Conservation (phyloP, 345 rosid genomes). For the Populus simonii region DNA sequence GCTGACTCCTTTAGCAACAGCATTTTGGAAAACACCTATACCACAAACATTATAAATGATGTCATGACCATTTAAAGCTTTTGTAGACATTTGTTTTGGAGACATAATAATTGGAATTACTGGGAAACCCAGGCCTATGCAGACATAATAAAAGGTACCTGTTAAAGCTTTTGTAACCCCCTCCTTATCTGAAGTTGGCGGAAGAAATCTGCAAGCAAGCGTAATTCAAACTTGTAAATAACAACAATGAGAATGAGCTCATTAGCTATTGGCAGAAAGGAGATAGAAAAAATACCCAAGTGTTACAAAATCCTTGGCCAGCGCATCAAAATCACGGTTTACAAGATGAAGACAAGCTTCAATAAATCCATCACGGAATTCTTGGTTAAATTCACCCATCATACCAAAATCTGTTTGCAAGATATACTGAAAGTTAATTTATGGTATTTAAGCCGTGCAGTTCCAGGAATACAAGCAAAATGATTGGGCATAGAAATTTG, state of each 20-base stretch:
- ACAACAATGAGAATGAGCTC: not conserved
- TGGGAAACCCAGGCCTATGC: slow-evolving; percentile 4
- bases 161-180: slow-evolving; percentile 87
- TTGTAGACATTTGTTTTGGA: not conserved
- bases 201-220: slow-evolving; percentile 64
- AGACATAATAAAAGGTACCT: slow-evolving; percentile 39
- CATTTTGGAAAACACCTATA: slow-evolving; percentile 75
- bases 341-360: slow-evolving; percentile 98
- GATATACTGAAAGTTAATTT: slow-evolving; percentile 33
- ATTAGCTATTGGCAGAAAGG: slow-evolving; percentile 11
- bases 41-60: slow-evolving; percentile 17
- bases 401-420: slow-evolving; percentile 81
- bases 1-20: slow-evolving; percentile 77
- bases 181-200: slow-evolving; percentile 73
- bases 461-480: no score
- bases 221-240: slow-evolving; percentile 1
- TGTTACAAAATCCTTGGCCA: slow-evolving; percentile 86
- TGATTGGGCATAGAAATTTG: no score
- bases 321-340: slow-evolving; percentile 83
- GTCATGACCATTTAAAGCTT: slow-evolving; percentile 11
- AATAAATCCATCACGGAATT: slow-evolving; percentile 82
- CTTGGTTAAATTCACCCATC: slow-evolving; percentile 97
- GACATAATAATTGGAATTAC: slow-evolving; percentile 2
- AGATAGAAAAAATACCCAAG: slow-evolving; percentile 63
- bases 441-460: not conserved